phyloP scores from a whole-genome alignment of 352 stramenopile species.

The Salisapilia sapeloensis region DNA sequence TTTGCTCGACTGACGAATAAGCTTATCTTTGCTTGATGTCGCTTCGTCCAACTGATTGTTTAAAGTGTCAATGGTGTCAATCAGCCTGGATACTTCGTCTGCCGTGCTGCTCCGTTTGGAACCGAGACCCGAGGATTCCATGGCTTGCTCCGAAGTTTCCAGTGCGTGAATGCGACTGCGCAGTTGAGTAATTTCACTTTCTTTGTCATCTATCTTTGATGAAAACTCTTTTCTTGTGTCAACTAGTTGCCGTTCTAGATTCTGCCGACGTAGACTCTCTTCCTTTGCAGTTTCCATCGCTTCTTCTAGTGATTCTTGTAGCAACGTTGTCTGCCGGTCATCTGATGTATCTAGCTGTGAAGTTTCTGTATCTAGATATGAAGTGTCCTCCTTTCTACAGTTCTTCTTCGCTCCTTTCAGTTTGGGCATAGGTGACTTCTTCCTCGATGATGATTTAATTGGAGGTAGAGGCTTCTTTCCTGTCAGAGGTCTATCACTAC shows the following conservation, averaged over 20 bases:
- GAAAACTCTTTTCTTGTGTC: conserved; percentile 1
- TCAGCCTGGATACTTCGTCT: conserved; percentile 26
- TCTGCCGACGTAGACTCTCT: conserved; percentile 8
- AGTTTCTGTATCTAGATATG: no score
- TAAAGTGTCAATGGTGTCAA: conserved; percentile 58
- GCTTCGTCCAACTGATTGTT: conserved; percentile 36
- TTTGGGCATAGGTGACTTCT: not conserved
- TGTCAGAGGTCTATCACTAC: not conserved
- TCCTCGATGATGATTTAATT: not conserved
- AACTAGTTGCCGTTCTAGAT: conserved; percentile 16
- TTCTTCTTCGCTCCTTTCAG: conserved; percentile 15
- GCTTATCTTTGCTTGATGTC: conserved; percentile 15
- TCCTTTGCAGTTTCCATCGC: conserved; percentile 12
- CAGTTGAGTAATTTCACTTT: conserved; percentile 5
- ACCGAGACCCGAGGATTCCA: not conserved
- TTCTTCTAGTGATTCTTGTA: no score
- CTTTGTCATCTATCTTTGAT: conserved; percentile 13
- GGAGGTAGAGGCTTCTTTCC: conserved; percentile 1
- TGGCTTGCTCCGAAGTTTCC: not conserved
- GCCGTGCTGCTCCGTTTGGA: no score
- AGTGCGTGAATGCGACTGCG: no score
- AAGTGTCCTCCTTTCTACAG: conserved; percentile 9
- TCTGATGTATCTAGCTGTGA: no score
- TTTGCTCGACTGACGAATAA: conserved; percentile 14
- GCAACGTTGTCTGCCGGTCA: no score